Base-by-base conservation (phyloP, 306 rosid species). In the Hippophae tibetana region DNA sequence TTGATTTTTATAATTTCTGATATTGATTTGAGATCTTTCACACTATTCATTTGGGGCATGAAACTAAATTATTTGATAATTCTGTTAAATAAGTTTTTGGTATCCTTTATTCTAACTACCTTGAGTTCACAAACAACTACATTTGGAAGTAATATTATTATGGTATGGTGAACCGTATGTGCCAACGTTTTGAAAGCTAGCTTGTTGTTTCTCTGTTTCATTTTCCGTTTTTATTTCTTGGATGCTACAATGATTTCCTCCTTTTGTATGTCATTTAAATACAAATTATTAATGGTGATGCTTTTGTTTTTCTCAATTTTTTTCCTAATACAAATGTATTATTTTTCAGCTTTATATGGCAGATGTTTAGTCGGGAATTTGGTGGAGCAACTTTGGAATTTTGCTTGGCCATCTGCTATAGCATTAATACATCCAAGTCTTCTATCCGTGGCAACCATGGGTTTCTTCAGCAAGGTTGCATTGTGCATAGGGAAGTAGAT, bases 371-470 rank as follows among this genome's bases (percentile, higher is more conserved):
- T 89, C 76, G 95, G 94, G 54, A 93, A 93, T 78, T 65, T 84
- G 44, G 99, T 93, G 60, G 99, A 93, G 73, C 99, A 93, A 66
- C 83, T 89, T 72, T 93, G 99, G 99, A 86, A 74, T 81, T 93
- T 93, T 52, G 95, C 99, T 62, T 93, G 97, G 99, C 99, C 99
- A 73, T 86, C 97, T 60, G 88, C 99, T 55, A 89, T 93, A 57
- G 99, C 97, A 50, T 68, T 93, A 77, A 82, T 86, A 62, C 95
- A 93, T 69, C 84, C 97, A 18, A 93, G 99, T 79, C 97, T 93
- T 72, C 75, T 86, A 63, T 97, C 99, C 2, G 97, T 93, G 69
- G 99, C 97, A 18, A 82, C 84, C 52, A 82, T 88, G 79, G 88
- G 94, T 60, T 93, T 93, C 81, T 78, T 88, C 71, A 70, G 90